A percentile compares a stretch with the other conserved stretches of the same genome.
phyloP scores from a whole-genome alignment of 208 protist species.

The Crithidia expoeki region DNA sequence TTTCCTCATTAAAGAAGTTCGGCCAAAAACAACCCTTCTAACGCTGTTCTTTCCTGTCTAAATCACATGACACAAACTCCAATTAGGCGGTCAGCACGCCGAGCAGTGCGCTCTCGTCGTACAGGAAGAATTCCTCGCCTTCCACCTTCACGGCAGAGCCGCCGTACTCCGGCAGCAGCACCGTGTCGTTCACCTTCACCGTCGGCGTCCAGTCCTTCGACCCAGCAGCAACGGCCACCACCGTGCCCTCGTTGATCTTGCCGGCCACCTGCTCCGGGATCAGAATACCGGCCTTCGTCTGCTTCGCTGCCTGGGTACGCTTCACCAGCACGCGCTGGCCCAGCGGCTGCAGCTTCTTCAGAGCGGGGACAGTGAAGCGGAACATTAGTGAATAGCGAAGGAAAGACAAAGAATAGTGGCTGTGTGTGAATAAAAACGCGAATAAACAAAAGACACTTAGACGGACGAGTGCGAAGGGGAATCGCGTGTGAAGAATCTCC shows the following conservation, averaged over 20 bases:
- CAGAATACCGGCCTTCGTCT: conserved; percentile 93
- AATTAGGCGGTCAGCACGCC: conserved; percentile 79
- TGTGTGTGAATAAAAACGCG: not conserved
- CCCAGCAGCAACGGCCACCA: conserved; percentile 87
- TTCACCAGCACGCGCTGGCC: conserved; percentile 91
- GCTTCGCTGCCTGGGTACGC: conserved; percentile 86
- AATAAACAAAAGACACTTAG: not conserved
- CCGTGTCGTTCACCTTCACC: conserved; percentile 89
- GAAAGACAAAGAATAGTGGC: conserved; percentile 17
- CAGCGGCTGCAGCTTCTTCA: conserved; percentile 92
- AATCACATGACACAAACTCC: too few relatives aligned
- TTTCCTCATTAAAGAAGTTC: too few relatives aligned
- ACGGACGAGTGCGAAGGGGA: not conserved
- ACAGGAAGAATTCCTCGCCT: conserved; percentile 93
- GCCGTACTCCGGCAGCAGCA: conserved; percentile 92
- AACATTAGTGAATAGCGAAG: conserved; percentile 71
- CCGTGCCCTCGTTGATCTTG: conserved; percentile 93
- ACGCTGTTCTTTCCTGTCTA: too few relatives aligned
- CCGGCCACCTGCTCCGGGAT: conserved; percentile 90
- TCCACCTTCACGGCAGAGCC: conserved; percentile 89
- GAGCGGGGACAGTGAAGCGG: conserved; percentile 65
- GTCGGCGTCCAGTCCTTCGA: conserved; percentile 92
- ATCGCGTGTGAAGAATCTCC: conserved; percentile 3
- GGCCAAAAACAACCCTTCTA: too few relatives aligned
- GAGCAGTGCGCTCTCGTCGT: conserved; percentile 88